Base-by-base conservation (phyloP, 495 filamentous ascomycete species). In the Penicillium maclennaniae region DNA sequence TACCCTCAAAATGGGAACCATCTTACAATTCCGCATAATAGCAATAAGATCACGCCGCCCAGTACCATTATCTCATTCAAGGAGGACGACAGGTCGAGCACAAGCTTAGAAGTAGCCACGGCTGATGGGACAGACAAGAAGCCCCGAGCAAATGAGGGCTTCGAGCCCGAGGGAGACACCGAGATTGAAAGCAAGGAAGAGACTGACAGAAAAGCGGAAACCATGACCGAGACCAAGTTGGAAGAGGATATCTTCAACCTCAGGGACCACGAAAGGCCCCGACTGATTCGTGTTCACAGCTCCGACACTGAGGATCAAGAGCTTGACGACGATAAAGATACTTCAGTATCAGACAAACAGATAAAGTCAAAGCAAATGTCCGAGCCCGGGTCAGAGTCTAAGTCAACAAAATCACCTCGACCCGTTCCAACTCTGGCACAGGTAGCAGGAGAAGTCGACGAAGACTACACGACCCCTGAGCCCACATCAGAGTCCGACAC, bases 231-330 rank as follows among this genome's bases (percentile, higher is more conserved):
- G 4, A 23, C 31, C 17, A 51, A 12, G 6, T 26, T 31, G 9
- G 49, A 27, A 25, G 49, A 27, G 34, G 26, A 23, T 14, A 19
- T 51, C 12, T 40, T 51, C 16, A 44, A 52, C 12, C 44, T 23
- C 8, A 26, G 40, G 38, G 40, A 15, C 3, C 39, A n/a, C 31
- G 49, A 53, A 37, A 48, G 47, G 9, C 54, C 54, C 7, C 41
- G 44, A 12, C 49, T 57, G 25, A 48, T 57, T 20, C 49, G 49
- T 27, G 45, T 57, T 39, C 43, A 48, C 20, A 27, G 39, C 28
- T 37, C 15, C 6, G 42, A 56, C 38, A 3, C 20, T 21, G 43
- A 51, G 19, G 20, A 16, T 16, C 25, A 51, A 10, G 47, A 26
- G 6, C 0, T 27, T 14, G 25, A 19, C 12, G 38, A 47, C 8